phyloP scores from a whole-genome alignment of 2,329 filamentous ascomycete species.

The Fusarium graminum region DNA sequence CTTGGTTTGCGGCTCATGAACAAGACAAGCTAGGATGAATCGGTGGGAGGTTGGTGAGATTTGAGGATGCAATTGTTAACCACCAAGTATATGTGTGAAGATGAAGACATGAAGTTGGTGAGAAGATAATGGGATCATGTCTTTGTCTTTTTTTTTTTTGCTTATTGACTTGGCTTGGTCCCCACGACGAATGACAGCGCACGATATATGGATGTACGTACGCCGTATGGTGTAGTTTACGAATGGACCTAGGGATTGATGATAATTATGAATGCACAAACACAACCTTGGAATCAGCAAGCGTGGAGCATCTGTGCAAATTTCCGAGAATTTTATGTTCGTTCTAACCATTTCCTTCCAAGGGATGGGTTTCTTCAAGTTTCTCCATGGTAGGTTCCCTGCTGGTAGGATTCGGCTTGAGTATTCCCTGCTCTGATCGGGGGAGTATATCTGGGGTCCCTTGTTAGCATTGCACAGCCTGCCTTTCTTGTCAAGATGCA shows the following conservation, averaged over 20 bases:
- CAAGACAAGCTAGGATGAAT: not conserved
- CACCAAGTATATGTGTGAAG: not conserved
- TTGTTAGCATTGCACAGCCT: slow-evolving; percentile 9
- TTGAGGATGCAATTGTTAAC: not conserved
- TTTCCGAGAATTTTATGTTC: slow-evolving; percentile 31
- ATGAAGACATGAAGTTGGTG: not conserved
- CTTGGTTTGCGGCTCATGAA: not conserved
- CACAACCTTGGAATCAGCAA: not conserved
- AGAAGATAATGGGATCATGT: slow-evolving; percentile 21
- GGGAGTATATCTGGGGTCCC: slow-evolving; percentile 15
- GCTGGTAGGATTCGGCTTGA: not conserved
- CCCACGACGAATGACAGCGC: slow-evolving; percentile 21
- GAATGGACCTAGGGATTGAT: slow-evolving; percentile 15
- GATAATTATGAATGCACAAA: slow-evolving; percentile 12
- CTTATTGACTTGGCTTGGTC: slow-evolving; percentile 9
- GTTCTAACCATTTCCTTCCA: not conserved
- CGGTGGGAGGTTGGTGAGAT: not conserved
- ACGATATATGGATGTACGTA: slow-evolving; percentile 24
- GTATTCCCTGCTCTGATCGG: slow-evolving; percentile 36
- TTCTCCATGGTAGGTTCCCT: slow-evolving; percentile 15
- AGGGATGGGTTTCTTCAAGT: slow-evolving; percentile 6
- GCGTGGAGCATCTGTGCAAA: slow-evolving; percentile 19
- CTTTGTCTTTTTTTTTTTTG: not conserved
- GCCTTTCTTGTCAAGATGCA: slow-evolving; percentile 1
- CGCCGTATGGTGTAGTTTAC: slow-evolving; percentile 7